A percentile compares a stretch with the other conserved stretches of the same genome.
Conservation (phyloP, 192 early-diverging fungal genomes). For the Coemansia sp. region DNA sequence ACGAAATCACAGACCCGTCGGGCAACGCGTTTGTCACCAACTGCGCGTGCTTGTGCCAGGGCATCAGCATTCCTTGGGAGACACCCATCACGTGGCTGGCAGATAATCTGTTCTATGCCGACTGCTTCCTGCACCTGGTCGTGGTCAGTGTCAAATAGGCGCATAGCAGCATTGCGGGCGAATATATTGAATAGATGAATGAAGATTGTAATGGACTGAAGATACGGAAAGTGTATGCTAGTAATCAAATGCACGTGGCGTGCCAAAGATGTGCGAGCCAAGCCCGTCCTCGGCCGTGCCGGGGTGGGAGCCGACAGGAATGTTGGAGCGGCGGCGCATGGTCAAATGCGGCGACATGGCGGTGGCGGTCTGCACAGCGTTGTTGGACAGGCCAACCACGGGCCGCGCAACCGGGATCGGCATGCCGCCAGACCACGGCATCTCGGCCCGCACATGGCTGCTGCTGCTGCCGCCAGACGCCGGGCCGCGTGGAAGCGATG, state of each 20-base stretch:
- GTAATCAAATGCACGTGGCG: conserved; percentile 17
- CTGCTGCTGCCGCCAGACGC: neutral
- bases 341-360: conserved; percentile 30
- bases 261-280: conserved; percentile 9
- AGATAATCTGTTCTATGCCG: conserved; percentile 71
- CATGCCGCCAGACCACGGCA: conserved; percentile 8
- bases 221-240: neutral
- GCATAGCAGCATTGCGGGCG: too few relatives aligned
- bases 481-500: neutral
- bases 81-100: conserved; percentile 75
- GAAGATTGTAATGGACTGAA: neutral
- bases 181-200: too few relatives aligned
- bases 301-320: conserved; percentile 27
- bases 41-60: conserved; percentile 66
- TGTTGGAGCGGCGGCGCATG: conserved; percentile 36
- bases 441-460: neutral
- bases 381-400: conserved; percentile 27
- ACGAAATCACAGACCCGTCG: conserved; percentile 49
- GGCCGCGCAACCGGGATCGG: conserved; percentile 17
- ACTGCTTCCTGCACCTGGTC: conserved; percentile 84
- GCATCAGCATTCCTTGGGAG: conserved; percentile 64
- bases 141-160: conserved; percentile 16
- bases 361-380: conserved; percentile 33
- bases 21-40: conserved; percentile 38
- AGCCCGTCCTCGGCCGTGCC: conserved; percentile 12